phyloP scores from a whole-genome alignment of 768 basidiomycete species.

The Antrodiella citrinella region DNA sequence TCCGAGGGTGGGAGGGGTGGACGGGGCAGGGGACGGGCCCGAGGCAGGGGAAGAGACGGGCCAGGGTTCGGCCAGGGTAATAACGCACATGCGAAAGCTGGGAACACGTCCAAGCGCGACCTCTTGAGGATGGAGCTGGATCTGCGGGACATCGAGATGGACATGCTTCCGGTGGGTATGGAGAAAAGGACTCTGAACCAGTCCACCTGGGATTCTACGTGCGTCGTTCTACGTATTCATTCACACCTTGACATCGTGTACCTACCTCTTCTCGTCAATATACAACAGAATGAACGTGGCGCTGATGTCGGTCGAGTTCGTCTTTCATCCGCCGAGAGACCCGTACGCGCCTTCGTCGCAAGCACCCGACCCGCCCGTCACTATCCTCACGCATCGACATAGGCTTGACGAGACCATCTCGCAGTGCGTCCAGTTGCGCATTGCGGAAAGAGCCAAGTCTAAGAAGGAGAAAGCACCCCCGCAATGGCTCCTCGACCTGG shows the following conservation, averaged over 20 bases:
- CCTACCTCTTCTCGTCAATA: conserved; percentile 33
- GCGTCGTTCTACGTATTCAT: conserved; percentile 19
- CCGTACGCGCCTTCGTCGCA: conserved; percentile 32
- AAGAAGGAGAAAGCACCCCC: conserved; percentile 41
- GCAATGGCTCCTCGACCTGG: conserved; percentile 48
- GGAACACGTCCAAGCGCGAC: conserved; percentile 51
- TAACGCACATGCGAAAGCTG: background rate
- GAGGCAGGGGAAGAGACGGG: conserved; percentile 23
- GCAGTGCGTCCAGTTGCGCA: conserved; percentile 37
- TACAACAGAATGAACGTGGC: conserved; percentile 55
- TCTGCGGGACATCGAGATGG: conserved; percentile 60
- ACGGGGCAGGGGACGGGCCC: conserved; percentile 22
- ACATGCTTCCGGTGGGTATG: conserved; percentile 78
- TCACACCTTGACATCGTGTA: conserved; percentile 3
- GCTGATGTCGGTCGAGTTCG: conserved; percentile 67
- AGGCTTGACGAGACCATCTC: conserved; percentile 41
- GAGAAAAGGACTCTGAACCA: conserved; percentile 68
- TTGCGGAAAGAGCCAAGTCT: conserved; percentile 31
- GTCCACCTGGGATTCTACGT: conserved; percentile 81
- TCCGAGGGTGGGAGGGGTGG: conserved; percentile 16
- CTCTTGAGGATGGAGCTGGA: conserved; percentile 62
- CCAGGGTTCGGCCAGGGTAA: conserved; percentile 14
- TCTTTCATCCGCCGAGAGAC: conserved; percentile 47
- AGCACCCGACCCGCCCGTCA: conserved; percentile 32
- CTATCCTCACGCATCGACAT: conserved; percentile 60